Conservation (phyloP, 2,329 filamentous ascomycete species). For the Nigrograna mackinnonii region DNA sequence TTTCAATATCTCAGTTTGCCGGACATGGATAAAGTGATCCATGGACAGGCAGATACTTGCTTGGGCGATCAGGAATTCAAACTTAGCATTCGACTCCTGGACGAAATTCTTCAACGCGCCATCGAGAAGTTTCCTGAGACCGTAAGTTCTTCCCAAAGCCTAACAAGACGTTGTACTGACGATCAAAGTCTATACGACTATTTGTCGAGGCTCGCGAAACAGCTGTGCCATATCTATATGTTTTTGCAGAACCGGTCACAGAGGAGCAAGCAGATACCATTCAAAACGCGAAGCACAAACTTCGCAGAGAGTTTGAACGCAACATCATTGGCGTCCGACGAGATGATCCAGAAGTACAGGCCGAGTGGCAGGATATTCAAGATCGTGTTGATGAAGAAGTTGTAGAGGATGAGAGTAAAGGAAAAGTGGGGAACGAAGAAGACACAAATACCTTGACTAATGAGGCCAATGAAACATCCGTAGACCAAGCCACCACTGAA, state of each 20-base stretch:
- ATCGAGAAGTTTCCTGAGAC: slow-evolving; percentile 74
- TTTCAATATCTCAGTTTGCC: slow-evolving; percentile 89
- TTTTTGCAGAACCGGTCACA: slow-evolving; percentile 85
- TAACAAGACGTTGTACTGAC: slow-evolving; percentile 10
- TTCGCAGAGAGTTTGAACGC: slow-evolving; percentile 71
- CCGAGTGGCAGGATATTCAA: slow-evolving; percentile 35
- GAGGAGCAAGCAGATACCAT: slow-evolving; percentile 72
- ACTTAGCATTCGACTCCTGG: slow-evolving; percentile 76
- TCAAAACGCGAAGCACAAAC: slow-evolving; percentile 68
- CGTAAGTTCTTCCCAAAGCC: slow-evolving; percentile 29
- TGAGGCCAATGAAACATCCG: slow-evolving; percentile 1
- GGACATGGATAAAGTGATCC: slow-evolving; percentile 91
- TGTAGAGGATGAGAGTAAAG: slow-evolving; percentile 26
- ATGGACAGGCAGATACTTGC: slow-evolving; percentile 68
- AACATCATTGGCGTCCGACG: slow-evolving; percentile 54
- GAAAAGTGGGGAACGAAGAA: slow-evolving; percentile 3
- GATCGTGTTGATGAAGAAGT: slow-evolving; percentile 35
- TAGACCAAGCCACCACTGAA: slow-evolving; percentile 1
- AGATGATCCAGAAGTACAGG: slow-evolving; percentile 30
- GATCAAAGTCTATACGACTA: slow-evolving; percentile 67
- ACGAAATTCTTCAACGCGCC: slow-evolving; percentile 76
- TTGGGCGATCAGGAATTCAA: slow-evolving; percentile 87
- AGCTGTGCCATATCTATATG: slow-evolving; percentile 76
- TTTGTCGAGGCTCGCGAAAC: slow-evolving; percentile 76
- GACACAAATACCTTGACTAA: too few relatives aligned